phyloP scores from a whole-genome alignment of 495 filamentous ascomycete species.

The Hypoxylon rickii region DNA sequence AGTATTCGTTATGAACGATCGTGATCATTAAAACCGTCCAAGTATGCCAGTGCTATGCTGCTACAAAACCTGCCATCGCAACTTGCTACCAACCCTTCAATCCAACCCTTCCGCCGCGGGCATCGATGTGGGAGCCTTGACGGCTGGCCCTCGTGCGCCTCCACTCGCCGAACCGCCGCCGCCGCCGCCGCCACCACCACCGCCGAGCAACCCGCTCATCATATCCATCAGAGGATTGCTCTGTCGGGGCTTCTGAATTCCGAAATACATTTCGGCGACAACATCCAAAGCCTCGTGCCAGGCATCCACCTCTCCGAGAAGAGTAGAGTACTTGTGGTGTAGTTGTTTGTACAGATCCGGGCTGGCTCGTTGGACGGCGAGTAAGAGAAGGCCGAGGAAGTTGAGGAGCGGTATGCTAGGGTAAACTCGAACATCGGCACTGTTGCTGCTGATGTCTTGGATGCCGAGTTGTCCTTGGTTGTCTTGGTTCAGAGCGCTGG shows the following conservation, averaged over 20 bases:
- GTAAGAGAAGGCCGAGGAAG: slow-evolving; percentile 81
- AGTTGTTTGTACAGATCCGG: slow-evolving; percentile 82
- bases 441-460: slow-evolving; percentile 79
- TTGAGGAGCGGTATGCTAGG: slow-evolving; percentile 89
- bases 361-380: slow-evolving; percentile 80
- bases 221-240: slow-evolving; percentile 93
- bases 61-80: background rate
- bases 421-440: slow-evolving; percentile 78
- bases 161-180: slow-evolving; percentile 47
- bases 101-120: slow-evolving; percentile 59
- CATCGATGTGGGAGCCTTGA: slow-evolving; percentile 50
- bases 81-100: slow-evolving; percentile 20
- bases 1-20: slow-evolving; percentile 15
- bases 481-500: slow-evolving; percentile 67
- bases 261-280: slow-evolving; percentile 96
- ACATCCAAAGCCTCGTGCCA: slow-evolving; percentile 88
- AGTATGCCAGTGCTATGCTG: slow-evolving; percentile 3
- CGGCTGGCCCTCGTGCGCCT: slow-evolving; percentile 46
- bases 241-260: slow-evolving; percentile 85
- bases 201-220: slow-evolving; percentile 94
- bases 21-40: slow-evolving; percentile 7
- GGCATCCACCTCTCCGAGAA: slow-evolving; percentile 70
- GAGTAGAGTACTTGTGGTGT: slow-evolving; percentile 74
- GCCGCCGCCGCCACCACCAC: slow-evolving; percentile 67
- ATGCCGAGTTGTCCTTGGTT: slow-evolving; percentile 67